Base-by-base conservation (phyloP, 2,329 filamentous ascomycete genomes). In the Reticulascus tulasneorum region DNA sequence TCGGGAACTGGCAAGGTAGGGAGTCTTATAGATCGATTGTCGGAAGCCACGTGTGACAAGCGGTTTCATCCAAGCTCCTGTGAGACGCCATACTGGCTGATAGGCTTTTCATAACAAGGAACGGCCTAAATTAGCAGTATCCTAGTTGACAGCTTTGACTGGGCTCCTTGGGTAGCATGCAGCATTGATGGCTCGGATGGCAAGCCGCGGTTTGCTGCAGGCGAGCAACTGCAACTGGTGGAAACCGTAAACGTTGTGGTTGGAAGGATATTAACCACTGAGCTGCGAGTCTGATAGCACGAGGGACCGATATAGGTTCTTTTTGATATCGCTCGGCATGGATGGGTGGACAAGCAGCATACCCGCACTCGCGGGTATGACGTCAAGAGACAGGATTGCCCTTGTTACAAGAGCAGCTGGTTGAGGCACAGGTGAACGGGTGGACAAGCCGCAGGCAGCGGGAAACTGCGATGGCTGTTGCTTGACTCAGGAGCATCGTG, bases 221-320 rank as follows among this genome's bases (percentile, higher is more conserved):
- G 15, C 27, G 31, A 33, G 32, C 21, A 35, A 22, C 25, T 29
- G 35, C 21, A 15, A 32, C 37, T 23, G 32, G 23, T 32, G 28
- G 28, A 15, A 23, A 28, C 18, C 20, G 20, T 15, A n/a, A 21
- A 36, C 23, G 32, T 33, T 37, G 19, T 33, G 18, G 28, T 29
- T 28, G 37, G 28, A 40, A 42, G 20, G 12, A 16, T 27, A 36
- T 16, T 36, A 18, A 18, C 40, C 40, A 42, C 40, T 42, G 29
- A 40, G 37, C 32, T 40, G 40, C 37, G 28, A 42, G 37, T 33
- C 40, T 40, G 29, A 40, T 29, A 18, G 32, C 40, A 42, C 40
- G 40, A 42, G 37, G 35, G 37, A 15, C 24, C 24, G 32, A 32
- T 24, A 29, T 29, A 29, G 40, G 25, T 37, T 30, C 27, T 31